Evolutionary conservation across 805 yeast species (phyloP).

Genomic region (Sporopachydermia lactativora): DNA sequence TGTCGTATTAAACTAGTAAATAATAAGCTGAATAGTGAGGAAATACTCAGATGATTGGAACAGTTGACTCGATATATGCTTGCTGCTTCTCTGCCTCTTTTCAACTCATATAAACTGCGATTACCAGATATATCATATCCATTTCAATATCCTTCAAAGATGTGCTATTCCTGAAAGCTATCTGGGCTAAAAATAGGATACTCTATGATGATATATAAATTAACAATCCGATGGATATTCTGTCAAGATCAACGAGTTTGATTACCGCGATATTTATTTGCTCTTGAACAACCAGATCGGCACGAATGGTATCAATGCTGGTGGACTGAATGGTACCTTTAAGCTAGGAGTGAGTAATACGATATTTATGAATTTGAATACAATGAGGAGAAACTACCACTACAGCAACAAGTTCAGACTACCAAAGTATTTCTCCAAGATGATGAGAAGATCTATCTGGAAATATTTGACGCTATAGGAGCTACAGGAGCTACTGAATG

Average conservation of each 20-base stretch:
- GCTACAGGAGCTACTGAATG: not conserved
- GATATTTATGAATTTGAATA: not conserved
- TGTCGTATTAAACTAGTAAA: no score
- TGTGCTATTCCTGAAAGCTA: not conserved
- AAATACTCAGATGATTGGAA: no score
- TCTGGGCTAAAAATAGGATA: not conserved
- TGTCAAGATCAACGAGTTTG: not conserved
- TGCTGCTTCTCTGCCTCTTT: no score
- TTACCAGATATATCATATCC: not conserved
- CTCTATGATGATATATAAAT: not conserved
- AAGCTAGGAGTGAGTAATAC: not conserved
- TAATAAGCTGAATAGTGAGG: no score
- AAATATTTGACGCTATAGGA: no score
- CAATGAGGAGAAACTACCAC: conserved; percentile 1
- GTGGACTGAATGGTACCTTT: not conserved
- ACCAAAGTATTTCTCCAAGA: not conserved
- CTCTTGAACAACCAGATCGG: not conserved
- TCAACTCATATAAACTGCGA: no score
- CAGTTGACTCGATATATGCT: no score
- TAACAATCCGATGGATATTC: not conserved
- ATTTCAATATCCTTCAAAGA: not conserved
- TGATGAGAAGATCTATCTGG: conserved; percentile 1
- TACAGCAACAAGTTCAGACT: not conserved
- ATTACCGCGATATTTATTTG: not conserved
- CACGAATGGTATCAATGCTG: not conserved